phyloP scores from a whole-genome alignment of 1,284 basidiomycete genomes.

The Moniliophthora roreri region DNA sequence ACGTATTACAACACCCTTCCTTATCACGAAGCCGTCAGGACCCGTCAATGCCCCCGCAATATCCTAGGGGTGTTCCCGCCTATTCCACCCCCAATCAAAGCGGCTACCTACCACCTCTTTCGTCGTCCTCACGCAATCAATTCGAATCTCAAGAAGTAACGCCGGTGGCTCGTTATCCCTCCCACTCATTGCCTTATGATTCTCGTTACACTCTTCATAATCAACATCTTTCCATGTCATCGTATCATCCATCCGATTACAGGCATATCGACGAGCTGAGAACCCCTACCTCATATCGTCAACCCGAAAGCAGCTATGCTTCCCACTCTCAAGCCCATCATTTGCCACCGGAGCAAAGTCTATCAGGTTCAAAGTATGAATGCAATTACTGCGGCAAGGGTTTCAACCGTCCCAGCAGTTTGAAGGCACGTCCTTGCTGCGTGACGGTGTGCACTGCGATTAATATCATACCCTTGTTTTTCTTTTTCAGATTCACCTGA shows the following conservation, averaged over 20 bases:
- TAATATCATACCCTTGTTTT: too few relatives aligned
- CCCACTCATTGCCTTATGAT: conserved; percentile 3
- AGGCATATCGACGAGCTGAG: conserved; percentile 21
- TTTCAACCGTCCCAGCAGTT: conserved; percentile 79
- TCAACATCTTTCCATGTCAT: conserved; percentile 16
- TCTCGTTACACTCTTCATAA: conserved; percentile 2
- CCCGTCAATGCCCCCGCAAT: neutral
- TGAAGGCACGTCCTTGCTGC: conserved; percentile 52
- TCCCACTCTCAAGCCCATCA: conserved; percentile 11
- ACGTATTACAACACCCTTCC: neutral
- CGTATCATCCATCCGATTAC: conserved; percentile 4
- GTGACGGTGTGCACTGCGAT: too few relatives aligned
- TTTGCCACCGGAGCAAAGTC: conserved; percentile 2
- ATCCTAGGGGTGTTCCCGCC: neutral
- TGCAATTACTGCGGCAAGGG: conserved; percentile 78
- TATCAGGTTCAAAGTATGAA: conserved; percentile 56
- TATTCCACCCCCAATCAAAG: neutral
- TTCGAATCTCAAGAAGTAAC: conserved; percentile 4
- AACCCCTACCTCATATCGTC: conserved; percentile 19
- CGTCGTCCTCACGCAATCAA: neutral
- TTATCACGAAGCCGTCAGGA: neutral
- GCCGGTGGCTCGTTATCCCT: conserved; percentile 21
- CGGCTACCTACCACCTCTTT: neutral
- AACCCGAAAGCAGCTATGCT: conserved; percentile 13
- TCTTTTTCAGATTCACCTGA: conserved; percentile 68